Percentiles rank a stretch among this genome's conserved stretches.
phyloP scores from a whole-genome alignment of 257 asterid genomes.

The Thymus mandschuricus region DNA sequence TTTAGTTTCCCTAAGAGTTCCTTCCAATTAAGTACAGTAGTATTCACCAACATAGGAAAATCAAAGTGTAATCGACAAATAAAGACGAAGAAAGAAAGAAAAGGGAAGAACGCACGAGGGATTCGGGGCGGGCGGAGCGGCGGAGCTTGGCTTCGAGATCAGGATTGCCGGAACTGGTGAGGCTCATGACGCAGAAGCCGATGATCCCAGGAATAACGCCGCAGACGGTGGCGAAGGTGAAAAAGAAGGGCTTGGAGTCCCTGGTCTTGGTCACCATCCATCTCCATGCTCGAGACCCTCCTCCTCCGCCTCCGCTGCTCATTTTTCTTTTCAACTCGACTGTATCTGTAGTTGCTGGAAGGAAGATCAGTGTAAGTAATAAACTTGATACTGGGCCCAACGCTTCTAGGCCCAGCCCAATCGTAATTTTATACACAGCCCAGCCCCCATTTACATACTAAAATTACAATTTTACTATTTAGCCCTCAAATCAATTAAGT shows the following conservation, averaged over 20 bases:
- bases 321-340: no score
- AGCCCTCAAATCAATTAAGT: no score
- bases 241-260: slow-evolving; percentile 87
- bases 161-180: slow-evolving; percentile 65
- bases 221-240: slow-evolving; percentile 84
- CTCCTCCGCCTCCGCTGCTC: background rate
- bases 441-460: no score
- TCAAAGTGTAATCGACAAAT: background rate
- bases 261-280: slow-evolving; percentile 79
- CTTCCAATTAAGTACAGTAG: no score
- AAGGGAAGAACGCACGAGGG: slow-evolving; percentile 40
- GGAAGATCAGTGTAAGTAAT: no score
- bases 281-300: slow-evolving; percentile 72
- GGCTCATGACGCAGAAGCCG: slow-evolving; percentile 81
- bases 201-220: slow-evolving; percentile 88
- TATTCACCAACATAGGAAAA: no score
- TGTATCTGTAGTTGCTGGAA: no score
- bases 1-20: no score
- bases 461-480: no score
- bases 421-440: no score
- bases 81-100: no score
- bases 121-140: slow-evolving; percentile 73
- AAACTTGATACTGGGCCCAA: background rate
- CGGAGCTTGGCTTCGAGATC: slow-evolving; percentile 91
- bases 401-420: no score